Base-by-base conservation (phyloP, 768 basidiomycete genomes). In the Termitomyces titanicus region DNA sequence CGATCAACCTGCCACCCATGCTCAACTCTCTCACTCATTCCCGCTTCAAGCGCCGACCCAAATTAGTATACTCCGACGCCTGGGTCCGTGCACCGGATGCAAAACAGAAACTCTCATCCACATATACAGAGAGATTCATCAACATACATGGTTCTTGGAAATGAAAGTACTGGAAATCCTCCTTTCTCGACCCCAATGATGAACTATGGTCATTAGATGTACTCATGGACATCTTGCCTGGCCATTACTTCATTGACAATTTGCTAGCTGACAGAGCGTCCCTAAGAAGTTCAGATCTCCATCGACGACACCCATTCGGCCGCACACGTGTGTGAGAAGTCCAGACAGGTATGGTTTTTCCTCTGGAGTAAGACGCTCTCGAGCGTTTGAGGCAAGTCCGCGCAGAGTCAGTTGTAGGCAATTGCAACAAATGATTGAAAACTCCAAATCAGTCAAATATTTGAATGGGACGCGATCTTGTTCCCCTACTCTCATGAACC, bases 1-100 rank as follows among this genome's bases (percentile, higher is more conserved):
- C 84, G 84, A 85, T 84, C 76, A 77, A 76, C 69, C 42, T 61
- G 59, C 49, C 57, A 63, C 64, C 62, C 56, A 56, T 58, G 54
- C 61, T 53, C 40, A 56, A 56, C 51, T 63, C 57, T 40, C 59
- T 47, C 65, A 53, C 56, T 61, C 56, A 57, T 53, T 57, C 49
- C 27, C 10, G 53, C 61, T 81, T 79, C 52, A 71, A 69, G 64
- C 80, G 76, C 78, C 78, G 80, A 64, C 64, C 47, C 20, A 63
- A 63, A n/a, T 49, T 46, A 8, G 7, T n/a, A 29, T 52, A 54
- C 53, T 57, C 55, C 55, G 49, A 51, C 45, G 20, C 31, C 8
- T 29, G 40, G 58, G 61, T 47, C 61, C 61, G 58, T 62, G 61
- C 61, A 45, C 48, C 15, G 15, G 17, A 25, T n/a, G 24, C n/a